Base-by-base conservation (phyloP, 2,329 filamentous ascomycete species). In the Bertia moriformis region DNA sequence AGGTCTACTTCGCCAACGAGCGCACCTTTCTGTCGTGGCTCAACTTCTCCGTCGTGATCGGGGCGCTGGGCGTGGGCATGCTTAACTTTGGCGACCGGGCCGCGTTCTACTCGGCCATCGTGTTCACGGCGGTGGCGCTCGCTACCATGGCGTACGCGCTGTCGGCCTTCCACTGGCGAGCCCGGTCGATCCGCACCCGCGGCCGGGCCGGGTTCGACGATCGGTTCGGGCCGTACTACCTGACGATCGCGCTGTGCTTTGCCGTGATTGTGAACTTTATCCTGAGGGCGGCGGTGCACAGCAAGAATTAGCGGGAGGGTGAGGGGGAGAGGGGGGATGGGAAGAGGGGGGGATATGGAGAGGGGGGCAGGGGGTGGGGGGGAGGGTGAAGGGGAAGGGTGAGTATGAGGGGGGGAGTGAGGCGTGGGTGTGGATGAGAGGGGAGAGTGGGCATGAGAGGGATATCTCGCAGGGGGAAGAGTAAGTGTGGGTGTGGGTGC, bases 1-100 rank as follows among this genome's bases (percentile, higher is more conserved):
- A 98, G 66, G 91, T 98, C 69, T 98, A 96, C 77, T 98, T 98
- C 71, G 91, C 91, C 65, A 98, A 98, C 71, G 91, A 98, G 67
- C 86, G 91, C 46, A 98, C 91, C 46, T 98, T 98, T 60, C 78
- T 98, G 54, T 94, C 87, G 62, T 98, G 91, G 91, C 84, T 98
- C 55, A 98, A 98, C 73, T 96, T 96, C 71, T 94, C 88, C 59
- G 88, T 98, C 55, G 88, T 98, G 62, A 83, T 98, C 45, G 91
- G 91, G 54, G 91, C 91, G 46, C 78, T 98, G 39, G 89, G 91
- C 48, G 84, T 98, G 50, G 91, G 91, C 49, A 87, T 98, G 57
- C 78, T 98, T 53, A 98, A 98, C 69, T 98, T 98, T 52, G 91
- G 91, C 57, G 91, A 98, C 62, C 79, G 78, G 46, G 78, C 93